Percentiles rank a stretch among this genome's conserved stretches.
These are phyloP conservation scores for Colletotrichum spinosum DNA, from an alignment of 2,329 filamentous ascomycete species.

Conservation along the genomic window DNA sequence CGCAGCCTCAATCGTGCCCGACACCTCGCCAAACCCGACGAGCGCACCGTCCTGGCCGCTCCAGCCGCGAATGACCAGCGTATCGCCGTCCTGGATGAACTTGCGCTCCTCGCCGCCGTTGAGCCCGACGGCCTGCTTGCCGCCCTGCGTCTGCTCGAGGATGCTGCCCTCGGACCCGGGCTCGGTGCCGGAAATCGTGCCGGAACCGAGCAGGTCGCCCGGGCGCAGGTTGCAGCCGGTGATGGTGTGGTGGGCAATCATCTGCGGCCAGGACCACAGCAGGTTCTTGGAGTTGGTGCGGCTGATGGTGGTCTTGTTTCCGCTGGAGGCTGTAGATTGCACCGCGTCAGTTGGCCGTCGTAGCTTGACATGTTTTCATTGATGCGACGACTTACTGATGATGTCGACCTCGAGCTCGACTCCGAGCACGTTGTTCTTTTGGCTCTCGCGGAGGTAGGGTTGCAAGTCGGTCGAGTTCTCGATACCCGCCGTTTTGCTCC, in stretches of 20 bases:
- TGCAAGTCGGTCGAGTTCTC: slow-evolving; percentile 50
- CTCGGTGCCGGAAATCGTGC: slow-evolving; percentile 78
- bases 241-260: slow-evolving; percentile 84
- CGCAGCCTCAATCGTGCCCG: slow-evolving; percentile 65
- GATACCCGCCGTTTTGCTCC: slow-evolving; percentile 39
- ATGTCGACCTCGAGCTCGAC: slow-evolving; percentile 54
- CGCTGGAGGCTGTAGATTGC: slow-evolving; percentile 42
- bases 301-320: slow-evolving; percentile 44
- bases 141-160: slow-evolving; percentile 77
- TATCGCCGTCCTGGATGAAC: slow-evolving; percentile 82
- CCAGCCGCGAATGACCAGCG: slow-evolving; percentile 72
- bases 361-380: rapidly evolving
- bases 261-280: slow-evolving; percentile 85
- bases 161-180: slow-evolving; percentile 75
- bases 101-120: slow-evolving; percentile 73
- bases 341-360: slow-evolving; percentile 19
- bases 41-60: slow-evolving; percentile 74
- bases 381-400: slow-evolving; percentile 47
- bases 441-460: slow-evolving; percentile 68
- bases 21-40: slow-evolving; percentile 82
- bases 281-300: slow-evolving; percentile 57
- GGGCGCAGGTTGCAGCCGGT: slow-evolving; percentile 80
- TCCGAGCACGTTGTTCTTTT: slow-evolving; percentile 49
- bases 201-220: slow-evolving; percentile 81
- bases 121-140: slow-evolving; percentile 72